phyloP scores from a whole-genome alignment of 345 rosid genomes.

The Eucalyptus melliodora region DNA sequence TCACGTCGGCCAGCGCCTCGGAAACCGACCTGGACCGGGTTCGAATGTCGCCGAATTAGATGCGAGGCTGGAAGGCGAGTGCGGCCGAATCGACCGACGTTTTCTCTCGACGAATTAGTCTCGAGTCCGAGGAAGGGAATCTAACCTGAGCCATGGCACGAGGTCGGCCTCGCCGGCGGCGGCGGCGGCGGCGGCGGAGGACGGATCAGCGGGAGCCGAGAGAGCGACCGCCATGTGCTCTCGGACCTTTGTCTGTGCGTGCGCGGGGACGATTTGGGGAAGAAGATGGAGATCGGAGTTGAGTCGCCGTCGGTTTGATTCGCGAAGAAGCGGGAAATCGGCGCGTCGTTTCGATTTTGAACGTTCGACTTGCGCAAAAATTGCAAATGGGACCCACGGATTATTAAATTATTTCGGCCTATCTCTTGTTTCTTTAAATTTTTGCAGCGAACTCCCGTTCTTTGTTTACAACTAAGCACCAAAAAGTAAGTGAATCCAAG shows the following conservation, averaged over 20 bases:
- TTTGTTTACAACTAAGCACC: background rate
- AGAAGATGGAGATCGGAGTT: background rate
- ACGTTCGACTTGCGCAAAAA: background rate
- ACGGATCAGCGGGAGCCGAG: background rate
- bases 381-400: background rate
- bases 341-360: background rate
- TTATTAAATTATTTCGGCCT: background rate
- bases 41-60: background rate
- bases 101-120: background rate
- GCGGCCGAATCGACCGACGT: background rate
- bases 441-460: background rate
- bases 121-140: background rate
- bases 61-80: background rate
- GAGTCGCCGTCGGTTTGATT: background rate
- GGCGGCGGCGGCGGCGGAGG: background rate
- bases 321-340: background rate
- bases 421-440: background rate
- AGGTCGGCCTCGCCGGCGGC: background rate
- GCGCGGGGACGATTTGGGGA: background rate
- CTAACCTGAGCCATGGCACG: background rate
- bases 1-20: conserved; percentile 24
- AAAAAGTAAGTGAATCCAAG: background rate
- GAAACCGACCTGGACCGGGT: conserved; percentile 31
- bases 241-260: background rate
- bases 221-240: conserved; percentile 3